These are phyloP conservation scores for Penicillium turbatum DNA, from an alignment of 495 filamentous ascomycete species.

Conservation along the genomic window DNA sequence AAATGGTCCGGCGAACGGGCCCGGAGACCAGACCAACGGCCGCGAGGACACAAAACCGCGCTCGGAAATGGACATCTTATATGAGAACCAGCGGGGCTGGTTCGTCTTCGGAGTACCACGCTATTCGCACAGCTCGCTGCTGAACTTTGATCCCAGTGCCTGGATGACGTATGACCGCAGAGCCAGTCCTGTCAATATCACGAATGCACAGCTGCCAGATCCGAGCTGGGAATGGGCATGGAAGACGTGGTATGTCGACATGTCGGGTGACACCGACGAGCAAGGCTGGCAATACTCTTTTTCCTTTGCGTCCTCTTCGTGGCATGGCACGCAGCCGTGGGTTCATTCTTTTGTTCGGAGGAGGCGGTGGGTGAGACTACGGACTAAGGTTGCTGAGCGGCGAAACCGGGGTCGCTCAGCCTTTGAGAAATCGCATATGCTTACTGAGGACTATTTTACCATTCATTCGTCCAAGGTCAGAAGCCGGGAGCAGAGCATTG, in stretches of 20 bases:
- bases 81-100: slow-evolving; percentile 84
- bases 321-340: slow-evolving; percentile 90
- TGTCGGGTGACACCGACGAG: slow-evolving; percentile 80
- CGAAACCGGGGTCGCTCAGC: slow-evolving; percentile 25
- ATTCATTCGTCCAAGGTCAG: slow-evolving; percentile 53
- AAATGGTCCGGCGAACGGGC: slow-evolving; percentile 17
- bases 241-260: slow-evolving; percentile 91
- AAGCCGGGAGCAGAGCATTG: slow-evolving; percentile 39
- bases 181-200: slow-evolving; percentile 76
- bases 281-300: slow-evolving; percentile 96
- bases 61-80: slow-evolving; percentile 77
- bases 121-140: slow-evolving; percentile 80
- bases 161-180: slow-evolving; percentile 78
- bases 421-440: slow-evolving; percentile 52
- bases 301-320: slow-evolving; percentile 74
- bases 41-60: slow-evolving; percentile 7
- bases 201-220: slow-evolving; percentile 88
- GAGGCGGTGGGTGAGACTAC: slow-evolving; percentile 80
- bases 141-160: slow-evolving; percentile 77
- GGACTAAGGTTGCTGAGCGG: slow-evolving; percentile 52
- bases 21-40: slow-evolving; percentile 5
- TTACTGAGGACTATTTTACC: slow-evolving; percentile 84
- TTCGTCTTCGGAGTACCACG: slow-evolving; percentile 87
- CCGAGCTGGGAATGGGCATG: slow-evolving; percentile 96
- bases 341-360: slow-evolving; percentile 89